Evolutionary conservation across 208 protist species (phyloP).

Genomic region (Leishmania arabica): DNA sequence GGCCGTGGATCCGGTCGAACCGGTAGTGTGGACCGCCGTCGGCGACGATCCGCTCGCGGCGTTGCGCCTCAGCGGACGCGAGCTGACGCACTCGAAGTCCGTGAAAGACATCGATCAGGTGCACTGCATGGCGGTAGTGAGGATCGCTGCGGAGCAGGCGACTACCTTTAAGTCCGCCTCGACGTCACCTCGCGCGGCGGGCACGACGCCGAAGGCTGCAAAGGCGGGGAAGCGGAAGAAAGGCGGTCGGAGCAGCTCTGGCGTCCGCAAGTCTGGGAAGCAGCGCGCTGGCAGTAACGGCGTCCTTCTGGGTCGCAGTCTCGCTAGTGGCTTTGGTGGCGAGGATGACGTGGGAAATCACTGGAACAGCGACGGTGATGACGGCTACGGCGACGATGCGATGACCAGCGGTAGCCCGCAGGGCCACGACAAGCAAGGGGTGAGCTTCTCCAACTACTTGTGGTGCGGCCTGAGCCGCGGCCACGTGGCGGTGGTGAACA

Average conservation of each 20-base stretch:
- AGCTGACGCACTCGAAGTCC: conserved; percentile 51
- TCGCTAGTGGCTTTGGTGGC: conserved; percentile 1
- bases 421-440: conserved; percentile 10
- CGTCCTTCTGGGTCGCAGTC: background rate
- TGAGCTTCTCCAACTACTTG: conserved; percentile 32
- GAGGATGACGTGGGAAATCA: conserved; percentile 6
- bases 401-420: background rate
- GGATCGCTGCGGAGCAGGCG: conserved; percentile 49
- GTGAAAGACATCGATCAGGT: conserved; percentile 78
- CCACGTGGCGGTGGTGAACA: conserved; percentile 73
- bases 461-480: conserved; percentile 85
- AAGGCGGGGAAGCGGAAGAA: conserved; percentile 25
- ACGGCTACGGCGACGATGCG: background rate
- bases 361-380: conserved; percentile 10
- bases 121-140: conserved; percentile 82
- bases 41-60: conserved; percentile 76
- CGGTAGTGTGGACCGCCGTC: conserved; percentile 66
- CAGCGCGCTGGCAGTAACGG: conserved; percentile 4
- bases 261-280: conserved; percentile 23
- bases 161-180: conserved; percentile 69
- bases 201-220: conserved; percentile 12
- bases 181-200: background rate
- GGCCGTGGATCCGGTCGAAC: conserved; percentile 66
- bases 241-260: conserved; percentile 16
- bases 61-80: conserved; percentile 57